A percentile compares a stretch with the other conserved stretches of the same genome.
Conservation (phyloP, 2,329 filamentous ascomycete species). For the Exophiala xenobiotica region DNA sequence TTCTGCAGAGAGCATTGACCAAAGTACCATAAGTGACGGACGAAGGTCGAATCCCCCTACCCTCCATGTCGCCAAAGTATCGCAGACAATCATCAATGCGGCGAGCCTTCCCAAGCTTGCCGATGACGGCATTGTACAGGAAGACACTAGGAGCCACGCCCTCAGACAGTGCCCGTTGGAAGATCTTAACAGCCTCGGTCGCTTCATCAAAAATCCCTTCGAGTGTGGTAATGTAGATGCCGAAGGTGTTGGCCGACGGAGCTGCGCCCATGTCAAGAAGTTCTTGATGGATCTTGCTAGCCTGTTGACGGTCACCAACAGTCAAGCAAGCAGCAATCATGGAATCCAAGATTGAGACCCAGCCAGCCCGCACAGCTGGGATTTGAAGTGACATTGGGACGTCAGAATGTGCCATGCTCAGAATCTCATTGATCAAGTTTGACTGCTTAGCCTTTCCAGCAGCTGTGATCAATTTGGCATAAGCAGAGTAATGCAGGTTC, state of each 20-base stretch:
- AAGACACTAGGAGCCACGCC: slow-evolving; percentile 96
- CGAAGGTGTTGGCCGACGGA: slow-evolving; percentile 95
- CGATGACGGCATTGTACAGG: slow-evolving; percentile 96
- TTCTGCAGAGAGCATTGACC: slow-evolving; percentile 94
- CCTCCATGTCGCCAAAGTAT: slow-evolving; percentile 97
- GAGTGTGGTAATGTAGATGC: slow-evolving; percentile 97
- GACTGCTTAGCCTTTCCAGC: slow-evolving; percentile 82
- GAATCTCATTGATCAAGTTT: slow-evolving; percentile 78
- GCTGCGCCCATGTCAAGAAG: slow-evolving; percentile 85
- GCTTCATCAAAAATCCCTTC: slow-evolving; percentile 99
- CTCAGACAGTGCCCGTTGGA: slow-evolving; percentile 87
- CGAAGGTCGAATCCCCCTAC: slow-evolving; percentile 86
- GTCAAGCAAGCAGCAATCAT: slow-evolving; percentile 93
- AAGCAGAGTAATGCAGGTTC: slow-evolving; percentile 93
- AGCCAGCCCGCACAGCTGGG: slow-evolving; percentile 85
- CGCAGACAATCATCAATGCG: slow-evolving; percentile 97
- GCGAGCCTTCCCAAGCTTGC: slow-evolving; percentile 95
- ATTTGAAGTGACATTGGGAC: slow-evolving; percentile 83
- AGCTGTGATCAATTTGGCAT: slow-evolving; percentile 89
- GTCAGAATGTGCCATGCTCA: slow-evolving; percentile 85
- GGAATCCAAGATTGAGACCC: slow-evolving; percentile 92
- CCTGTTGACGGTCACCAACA: slow-evolving; percentile 74
- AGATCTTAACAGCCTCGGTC: slow-evolving; percentile 94
- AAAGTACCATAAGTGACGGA: slow-evolving; percentile 98
- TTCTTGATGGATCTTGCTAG: slow-evolving; percentile 86